Evolutionary conservation across 805 yeast genomes (phyloP).

Genomic region (Maudiozyma saulgeensis): DNA sequence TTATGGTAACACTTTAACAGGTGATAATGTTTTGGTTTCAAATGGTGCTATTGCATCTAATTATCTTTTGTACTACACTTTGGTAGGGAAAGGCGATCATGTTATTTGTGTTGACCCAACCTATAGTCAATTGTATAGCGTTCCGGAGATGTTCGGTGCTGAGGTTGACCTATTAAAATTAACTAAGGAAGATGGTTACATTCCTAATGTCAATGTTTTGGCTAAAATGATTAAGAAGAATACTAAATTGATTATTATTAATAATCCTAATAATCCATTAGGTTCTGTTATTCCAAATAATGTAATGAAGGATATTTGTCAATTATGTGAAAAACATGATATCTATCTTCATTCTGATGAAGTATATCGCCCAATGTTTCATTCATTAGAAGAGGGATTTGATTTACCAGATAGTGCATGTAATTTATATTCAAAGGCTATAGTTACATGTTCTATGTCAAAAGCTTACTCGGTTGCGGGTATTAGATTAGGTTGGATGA

Average conservation of each 20-base stretch:
- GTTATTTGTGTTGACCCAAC: slow-evolving; percentile 41
- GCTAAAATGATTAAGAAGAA: slow-evolving; percentile 25
- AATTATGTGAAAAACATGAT: slow-evolving; percentile 29
- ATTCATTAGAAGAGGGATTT: slow-evolving; percentile 23
- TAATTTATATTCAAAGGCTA: slow-evolving; percentile 34
- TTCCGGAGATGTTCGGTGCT: slow-evolving; percentile 39
- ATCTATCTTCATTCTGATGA: slow-evolving; percentile 40
- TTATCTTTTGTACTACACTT: slow-evolving; percentile 36
- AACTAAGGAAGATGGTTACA: slow-evolving; percentile 27
- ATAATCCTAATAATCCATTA: slow-evolving; percentile 42
- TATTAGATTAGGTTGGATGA: slow-evolving; percentile 45
- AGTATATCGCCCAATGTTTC: slow-evolving; percentile 45
- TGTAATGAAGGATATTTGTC: slow-evolving; percentile 30
- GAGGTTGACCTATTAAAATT: slow-evolving; percentile 32
- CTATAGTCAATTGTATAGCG: slow-evolving; percentile 41
- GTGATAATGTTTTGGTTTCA: slow-evolving; percentile 37
- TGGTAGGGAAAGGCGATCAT: slow-evolving; percentile 38
- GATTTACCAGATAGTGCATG: slow-evolving; percentile 33
- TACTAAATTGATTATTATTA: slow-evolving; percentile 38
- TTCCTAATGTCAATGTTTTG: slow-evolving; percentile 32
- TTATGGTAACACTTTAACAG: slow-evolving; percentile 23
- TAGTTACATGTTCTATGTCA: slow-evolving; percentile 44
- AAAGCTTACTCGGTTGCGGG: slow-evolving; percentile 49
- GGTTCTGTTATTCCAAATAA: slow-evolving; percentile 31
- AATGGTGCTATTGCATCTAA: slow-evolving; percentile 52